These are phyloP conservation scores for Prosopis cineraria DNA, from an alignment of 306 rosid genomes.

Conservation along the genomic window DNA sequence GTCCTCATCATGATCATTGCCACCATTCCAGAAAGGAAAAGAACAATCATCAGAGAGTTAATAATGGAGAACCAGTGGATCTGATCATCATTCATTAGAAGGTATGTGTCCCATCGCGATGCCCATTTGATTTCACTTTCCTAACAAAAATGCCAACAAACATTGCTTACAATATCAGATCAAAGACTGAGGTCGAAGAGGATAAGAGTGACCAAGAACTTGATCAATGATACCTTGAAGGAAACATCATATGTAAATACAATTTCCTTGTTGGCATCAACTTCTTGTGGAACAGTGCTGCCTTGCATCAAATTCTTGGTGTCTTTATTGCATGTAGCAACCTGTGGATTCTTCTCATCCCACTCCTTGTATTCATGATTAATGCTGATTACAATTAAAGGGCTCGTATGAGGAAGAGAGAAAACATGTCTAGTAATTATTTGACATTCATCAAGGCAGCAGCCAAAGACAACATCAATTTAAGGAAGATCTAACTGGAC, in stretches of 20 bases:
- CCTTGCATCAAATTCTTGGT: constrained; percentile 60
- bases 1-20: constrained; percentile 90
- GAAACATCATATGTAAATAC: constrained; percentile 73
- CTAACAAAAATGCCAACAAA: constrained; percentile 33
- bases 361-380: constrained; percentile 65
- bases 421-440: neutral
- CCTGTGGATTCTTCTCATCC: constrained; percentile 56
- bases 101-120: constrained; percentile 84
- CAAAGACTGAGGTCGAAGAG: neutral
- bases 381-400: constrained; percentile 47
- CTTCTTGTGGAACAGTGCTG: constrained; percentile 69
- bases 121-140: constrained; percentile 80
- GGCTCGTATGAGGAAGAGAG: constrained; percentile 10
- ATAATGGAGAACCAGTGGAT: constrained; percentile 81
- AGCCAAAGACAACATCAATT: neutral
- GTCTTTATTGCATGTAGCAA: constrained; percentile 69
- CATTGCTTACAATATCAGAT: neutral
- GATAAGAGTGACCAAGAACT: neutral
- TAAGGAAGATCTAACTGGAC: neutral
- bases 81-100: constrained; percentile 82
- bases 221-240: constrained; percentile 50
- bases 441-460: neutral
- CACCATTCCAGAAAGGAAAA: constrained; percentile 81
- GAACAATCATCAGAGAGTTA: constrained; percentile 77
- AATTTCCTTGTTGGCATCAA: constrained; percentile 56